Conservation (phyloP, 2,329 filamentous ascomycete genomes). For the Nothophaeocryptopus gaeumannii region DNA sequence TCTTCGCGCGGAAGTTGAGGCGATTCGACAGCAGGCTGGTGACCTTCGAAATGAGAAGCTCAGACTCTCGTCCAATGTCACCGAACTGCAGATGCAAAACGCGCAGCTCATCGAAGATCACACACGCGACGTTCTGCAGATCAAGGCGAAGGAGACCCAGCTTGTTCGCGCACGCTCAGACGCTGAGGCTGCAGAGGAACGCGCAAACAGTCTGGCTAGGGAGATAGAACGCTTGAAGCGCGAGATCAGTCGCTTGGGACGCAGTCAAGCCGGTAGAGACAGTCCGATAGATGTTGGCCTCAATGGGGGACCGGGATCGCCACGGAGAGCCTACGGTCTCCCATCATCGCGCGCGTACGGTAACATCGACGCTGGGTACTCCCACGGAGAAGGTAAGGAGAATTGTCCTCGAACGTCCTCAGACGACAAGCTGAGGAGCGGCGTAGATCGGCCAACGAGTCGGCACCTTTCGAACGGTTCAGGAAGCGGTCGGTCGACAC, state of each 20-base stretch:
- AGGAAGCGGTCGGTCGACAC: constrained; percentile 46
- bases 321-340: constrained; percentile 24
- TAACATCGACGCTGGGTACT: constrained; percentile 13
- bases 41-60: constrained; percentile 79
- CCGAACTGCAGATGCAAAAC: constrained; percentile 95
- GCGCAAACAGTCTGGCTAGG: constrained; percentile 76
- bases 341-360: constrained; percentile 20
- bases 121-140: constrained; percentile 88
- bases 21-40: constrained; percentile 69
- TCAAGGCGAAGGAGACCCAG: constrained; percentile 98
- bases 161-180: constrained; percentile 88
- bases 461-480: constrained; percentile 26
- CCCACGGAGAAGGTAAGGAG: constrained; percentile 46
- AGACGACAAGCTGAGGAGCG: constrained; percentile 26
- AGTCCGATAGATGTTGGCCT: constrained; percentile 24
- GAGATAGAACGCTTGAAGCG: constrained; percentile 93
- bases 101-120: constrained; percentile 96
- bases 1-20: constrained; percentile 77
- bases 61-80: constrained; percentile 79
- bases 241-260: constrained; percentile 61
- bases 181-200: constrained; percentile 81
- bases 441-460: constrained; percentile 12
- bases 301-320: constrained; percentile 16
- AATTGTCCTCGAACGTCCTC: constrained; percentile 30
- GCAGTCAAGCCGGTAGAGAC: constrained; percentile 47